Evolutionary conservation across 1,139 yeast genomes (phyloP).

Genomic region (Kodamaea arcana): DNA sequence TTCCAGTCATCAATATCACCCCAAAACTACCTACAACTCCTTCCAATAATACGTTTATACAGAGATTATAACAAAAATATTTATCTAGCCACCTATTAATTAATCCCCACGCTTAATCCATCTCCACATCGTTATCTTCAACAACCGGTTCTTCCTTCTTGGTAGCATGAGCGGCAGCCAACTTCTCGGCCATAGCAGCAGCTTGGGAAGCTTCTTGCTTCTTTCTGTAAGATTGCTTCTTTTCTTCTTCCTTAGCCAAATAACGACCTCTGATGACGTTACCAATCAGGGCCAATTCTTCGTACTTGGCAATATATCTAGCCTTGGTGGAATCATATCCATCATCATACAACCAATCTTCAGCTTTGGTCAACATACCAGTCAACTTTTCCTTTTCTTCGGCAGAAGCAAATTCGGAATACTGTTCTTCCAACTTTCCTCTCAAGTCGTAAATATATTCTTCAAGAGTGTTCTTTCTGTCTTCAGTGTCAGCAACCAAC

Average conservation of each 20-base stretch:
- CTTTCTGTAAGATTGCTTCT: conserved; percentile 81
- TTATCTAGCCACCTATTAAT: neutral
- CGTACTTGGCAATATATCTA: conserved; percentile 95
- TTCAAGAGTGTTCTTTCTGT: conserved; percentile 96
- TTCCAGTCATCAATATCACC: no score
- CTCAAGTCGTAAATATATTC: conserved; percentile 97
- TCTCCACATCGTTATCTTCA: conserved; percentile 36
- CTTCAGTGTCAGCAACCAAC: conserved; percentile 97
- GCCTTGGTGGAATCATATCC: conserved; percentile 97
- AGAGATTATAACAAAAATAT: neutral
- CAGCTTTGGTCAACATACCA: conserved; percentile 76
- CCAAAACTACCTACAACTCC: no score
- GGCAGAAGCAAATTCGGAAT: conserved; percentile 82
- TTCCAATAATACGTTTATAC: no score
- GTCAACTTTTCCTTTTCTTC: conserved; percentile 81
- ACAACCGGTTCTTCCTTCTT: conserved; percentile 21
- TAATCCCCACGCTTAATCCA: conserved; percentile 16
- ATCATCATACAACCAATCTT: conserved; percentile 97
- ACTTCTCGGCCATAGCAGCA: conserved; percentile 86
- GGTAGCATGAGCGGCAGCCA: conserved; percentile 73
- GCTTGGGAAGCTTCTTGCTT: conserved; percentile 85
- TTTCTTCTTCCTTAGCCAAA: conserved; percentile 91
- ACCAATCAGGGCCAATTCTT: conserved; percentile 92
- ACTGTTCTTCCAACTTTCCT: conserved; percentile 92
- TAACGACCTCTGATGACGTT: conserved; percentile 95